These are phyloP conservation scores for Globisporangium sylvaticum DNA, from an alignment of 352 stramenopile species.

Conservation along the genomic window DNA sequence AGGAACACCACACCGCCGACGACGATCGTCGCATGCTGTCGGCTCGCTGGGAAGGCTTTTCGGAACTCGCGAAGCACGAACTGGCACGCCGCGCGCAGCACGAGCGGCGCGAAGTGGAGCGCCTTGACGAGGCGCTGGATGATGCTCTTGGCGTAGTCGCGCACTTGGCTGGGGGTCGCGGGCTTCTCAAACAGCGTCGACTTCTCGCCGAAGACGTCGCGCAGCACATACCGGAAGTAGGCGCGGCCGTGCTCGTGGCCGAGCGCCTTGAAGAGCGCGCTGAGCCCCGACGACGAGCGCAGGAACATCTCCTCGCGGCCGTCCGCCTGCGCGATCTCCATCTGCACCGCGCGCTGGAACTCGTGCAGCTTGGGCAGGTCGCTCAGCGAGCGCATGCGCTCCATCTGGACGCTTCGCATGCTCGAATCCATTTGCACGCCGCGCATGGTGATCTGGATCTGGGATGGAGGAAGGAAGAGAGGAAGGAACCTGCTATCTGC, in stretches of 20 bases:
- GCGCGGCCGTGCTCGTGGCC: constrained; percentile 60
- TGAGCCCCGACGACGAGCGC: constrained; percentile 69
- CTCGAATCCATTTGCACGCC: constrained; percentile 2
- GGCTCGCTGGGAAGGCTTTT: constrained; percentile 61
- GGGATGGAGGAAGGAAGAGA: not conserved
- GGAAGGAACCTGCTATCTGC: not conserved
- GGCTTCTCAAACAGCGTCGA: constrained; percentile 42
- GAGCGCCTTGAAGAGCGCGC: constrained; percentile 63
- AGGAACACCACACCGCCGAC: constrained; percentile 75
- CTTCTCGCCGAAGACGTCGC: constrained; percentile 70
- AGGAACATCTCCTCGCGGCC: constrained; percentile 79
- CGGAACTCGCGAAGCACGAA: constrained; percentile 72
- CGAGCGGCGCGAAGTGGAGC: constrained; percentile 67
- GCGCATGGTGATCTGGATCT: not conserved
- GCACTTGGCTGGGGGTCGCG: constrained; percentile 35
- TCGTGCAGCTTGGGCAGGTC: constrained; percentile 64
- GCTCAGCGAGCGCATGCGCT: constrained; percentile 19
- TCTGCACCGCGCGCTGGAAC: constrained; percentile 63
- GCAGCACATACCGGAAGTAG: constrained; percentile 81
- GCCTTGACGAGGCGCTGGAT: constrained; percentile 66
- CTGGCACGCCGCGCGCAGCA: constrained; percentile 66
- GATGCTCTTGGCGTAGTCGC: constrained; percentile 53
- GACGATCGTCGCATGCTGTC: constrained; percentile 59
- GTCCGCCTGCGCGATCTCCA: constrained; percentile 51
- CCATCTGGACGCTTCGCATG: constrained; percentile 14